Conservation (phyloP, 192 early-diverging fungal genomes). For the Phycomyces blakesleeanus region DNA sequence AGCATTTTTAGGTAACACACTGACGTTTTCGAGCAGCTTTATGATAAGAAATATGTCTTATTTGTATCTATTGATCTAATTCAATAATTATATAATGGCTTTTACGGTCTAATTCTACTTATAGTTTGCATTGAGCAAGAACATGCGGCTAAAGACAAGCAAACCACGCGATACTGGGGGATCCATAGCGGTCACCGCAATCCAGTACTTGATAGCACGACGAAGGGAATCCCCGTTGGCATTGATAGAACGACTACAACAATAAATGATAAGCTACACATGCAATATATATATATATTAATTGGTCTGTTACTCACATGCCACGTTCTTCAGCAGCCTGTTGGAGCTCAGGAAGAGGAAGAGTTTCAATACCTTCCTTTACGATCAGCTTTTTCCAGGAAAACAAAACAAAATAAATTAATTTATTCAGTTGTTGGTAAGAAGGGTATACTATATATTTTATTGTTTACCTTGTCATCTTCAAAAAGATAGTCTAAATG, state of each 20-base stretch:
- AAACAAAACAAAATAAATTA: too few relatives aligned
- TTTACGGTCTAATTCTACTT: neutral
- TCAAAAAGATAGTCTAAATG: slow-evolving; percentile 40
- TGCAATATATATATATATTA: neutral
- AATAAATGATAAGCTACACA: neutral
- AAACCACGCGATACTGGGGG: slow-evolving; percentile 36
- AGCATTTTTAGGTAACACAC: too few relatives aligned
- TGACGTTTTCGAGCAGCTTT: too few relatives aligned
- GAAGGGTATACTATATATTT: neutral
- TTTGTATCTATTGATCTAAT: too few relatives aligned
- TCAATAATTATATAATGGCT: too few relatives aligned
- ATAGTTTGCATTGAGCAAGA: slow-evolving; percentile 49
- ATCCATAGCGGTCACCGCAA: slow-evolving; percentile 27
- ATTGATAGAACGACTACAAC: slow-evolving; percentile 36
- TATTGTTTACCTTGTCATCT: slow-evolving; percentile 37
- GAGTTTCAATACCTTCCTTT: slow-evolving; percentile 39
- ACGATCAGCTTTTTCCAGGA: slow-evolving; percentile 34
- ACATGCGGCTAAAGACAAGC: slow-evolving; percentile 51
- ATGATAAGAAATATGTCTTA: too few relatives aligned
- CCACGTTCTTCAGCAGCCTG: slow-evolving; percentile 51
- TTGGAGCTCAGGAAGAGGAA: slow-evolving; percentile 38
- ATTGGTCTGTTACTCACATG: slow-evolving; percentile 29
- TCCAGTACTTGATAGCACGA: slow-evolving; percentile 44
- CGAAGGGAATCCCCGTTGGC: slow-evolving; percentile 36
- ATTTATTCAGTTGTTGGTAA: too few relatives aligned